A percentile compares a stretch with the other conserved stretches of the same genome.
Evolutionary conservation across 225 moss, liverwort and hornwort species (phyloP).

Genomic region (Bryoerythrophyllum caledonicum): DNA sequence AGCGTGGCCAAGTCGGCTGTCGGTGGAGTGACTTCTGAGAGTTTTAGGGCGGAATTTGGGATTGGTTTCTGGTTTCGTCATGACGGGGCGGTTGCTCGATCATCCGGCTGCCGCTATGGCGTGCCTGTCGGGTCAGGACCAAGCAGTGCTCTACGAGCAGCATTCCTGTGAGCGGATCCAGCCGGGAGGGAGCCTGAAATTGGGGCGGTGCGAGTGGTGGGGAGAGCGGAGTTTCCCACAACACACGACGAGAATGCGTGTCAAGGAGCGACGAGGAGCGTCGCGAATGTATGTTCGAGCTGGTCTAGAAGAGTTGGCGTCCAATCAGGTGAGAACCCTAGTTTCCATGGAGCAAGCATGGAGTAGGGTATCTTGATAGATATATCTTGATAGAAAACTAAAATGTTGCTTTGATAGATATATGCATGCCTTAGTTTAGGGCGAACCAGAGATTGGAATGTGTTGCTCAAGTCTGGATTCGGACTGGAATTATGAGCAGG

Average conservation of each 20-base stretch:
- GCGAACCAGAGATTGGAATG: background rate
- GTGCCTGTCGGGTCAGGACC: constrained; percentile 22
- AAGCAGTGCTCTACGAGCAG: constrained; percentile 24
- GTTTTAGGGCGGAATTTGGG: background rate
- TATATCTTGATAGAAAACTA: no score
- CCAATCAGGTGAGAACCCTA: constrained; percentile 47
- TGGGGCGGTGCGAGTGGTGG: no score
- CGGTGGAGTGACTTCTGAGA: background rate
- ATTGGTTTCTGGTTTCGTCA: background rate
- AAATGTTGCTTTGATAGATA: background rate
- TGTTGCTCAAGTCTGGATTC: background rate
- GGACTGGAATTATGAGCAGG: constrained; percentile 48
- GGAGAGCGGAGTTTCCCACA: constrained; percentile 10
- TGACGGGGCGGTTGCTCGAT: constrained; percentile 11
- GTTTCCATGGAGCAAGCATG: background rate
- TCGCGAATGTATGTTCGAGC: constrained; percentile 40
- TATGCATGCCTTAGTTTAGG: background rate
- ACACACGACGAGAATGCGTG: background rate
- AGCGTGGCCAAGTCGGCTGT: background rate
- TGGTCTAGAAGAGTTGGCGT: constrained; percentile 47
- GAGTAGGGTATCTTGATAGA: background rate
- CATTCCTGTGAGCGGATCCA: constrained; percentile 25
- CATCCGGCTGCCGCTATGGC: constrained; percentile 11
- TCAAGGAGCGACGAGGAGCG: background rate
- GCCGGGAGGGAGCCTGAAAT: constrained; percentile 1